Percentiles rank a stretch among this genome's conserved stretches.
These are phyloP conservation scores for Alternaria hordeiaustralica DNA, from an alignment of 2,329 filamentous ascomycete genomes.

Conservation along the genomic window DNA sequence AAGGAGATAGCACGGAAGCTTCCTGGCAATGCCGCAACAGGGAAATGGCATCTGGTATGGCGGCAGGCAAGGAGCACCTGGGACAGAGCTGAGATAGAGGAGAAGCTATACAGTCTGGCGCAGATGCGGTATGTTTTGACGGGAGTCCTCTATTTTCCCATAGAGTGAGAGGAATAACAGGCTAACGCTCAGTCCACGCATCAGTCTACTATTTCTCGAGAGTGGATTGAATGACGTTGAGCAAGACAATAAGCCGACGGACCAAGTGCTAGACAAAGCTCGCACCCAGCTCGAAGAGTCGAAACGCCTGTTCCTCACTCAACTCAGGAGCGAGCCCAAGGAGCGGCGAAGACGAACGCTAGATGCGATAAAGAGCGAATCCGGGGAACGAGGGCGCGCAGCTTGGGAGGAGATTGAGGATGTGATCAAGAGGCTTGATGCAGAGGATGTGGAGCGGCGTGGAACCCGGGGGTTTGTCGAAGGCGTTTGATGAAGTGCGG, in stretches of 20 bases:
- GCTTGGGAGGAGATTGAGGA: neutral
- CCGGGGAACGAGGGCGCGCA: neutral
- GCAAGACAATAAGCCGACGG: neutral
- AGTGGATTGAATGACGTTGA: neutral
- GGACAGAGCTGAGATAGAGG: neutral
- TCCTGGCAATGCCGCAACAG: neutral
- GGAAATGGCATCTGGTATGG: constrained; percentile 1
- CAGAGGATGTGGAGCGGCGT: neutral
- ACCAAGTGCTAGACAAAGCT: neutral
- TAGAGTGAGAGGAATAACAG: neutral
- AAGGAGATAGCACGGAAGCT: neutral
- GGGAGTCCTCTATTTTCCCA: neutral
- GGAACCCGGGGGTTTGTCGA: neutral
- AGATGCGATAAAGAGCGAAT: neutral
- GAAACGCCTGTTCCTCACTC: neutral
- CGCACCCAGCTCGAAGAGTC: neutral
- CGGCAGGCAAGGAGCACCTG: neutral
- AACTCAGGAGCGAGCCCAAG: neutral
- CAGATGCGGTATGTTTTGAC: neutral
- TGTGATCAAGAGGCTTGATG: neutral
- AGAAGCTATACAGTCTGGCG: neutral
- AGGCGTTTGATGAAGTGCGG: neutral
- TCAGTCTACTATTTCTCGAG: neutral
- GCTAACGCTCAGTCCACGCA: neutral
- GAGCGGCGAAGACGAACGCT: neutral